Base-by-base conservation (phyloP, 2,329 filamentous ascomycete species). In the Colletotrichum spinosum region DNA sequence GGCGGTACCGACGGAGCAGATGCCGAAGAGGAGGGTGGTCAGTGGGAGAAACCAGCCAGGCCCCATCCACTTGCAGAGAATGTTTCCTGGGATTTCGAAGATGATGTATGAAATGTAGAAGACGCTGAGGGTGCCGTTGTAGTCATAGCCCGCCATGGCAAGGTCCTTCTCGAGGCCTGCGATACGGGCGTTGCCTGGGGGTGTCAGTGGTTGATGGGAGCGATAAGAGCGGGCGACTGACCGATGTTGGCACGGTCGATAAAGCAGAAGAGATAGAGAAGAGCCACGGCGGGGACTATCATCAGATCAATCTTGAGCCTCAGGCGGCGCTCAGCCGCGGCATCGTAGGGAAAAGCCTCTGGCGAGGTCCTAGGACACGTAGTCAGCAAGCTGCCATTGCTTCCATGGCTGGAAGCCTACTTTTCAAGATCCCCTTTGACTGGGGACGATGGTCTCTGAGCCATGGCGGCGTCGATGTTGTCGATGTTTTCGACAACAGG, bases 231-330 rank as follows among this genome's bases (percentile, higher is more conserved):
- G 8, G n/a, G 0, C 15, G 0, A 52, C 76, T 63, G 73, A 87
- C 87, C 88, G 55, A 91, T 89, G 70, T 91, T 91, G 37, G 88
- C 85, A 25, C 89, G 81, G 70, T 91, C 88, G 66, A 90, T 90
- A 74, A 90, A 90, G 73, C 87, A 89, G 70, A 90, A 89, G 0
- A 90, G 79, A 68, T 90, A 91, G 6, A 91, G 79, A 3, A 90
- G 69, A 5, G 87, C 79, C 1, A 90, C 87, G 0, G 87, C 88
- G 0, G 89, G 88, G 2, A 90, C 79, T 63, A 90, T 84, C 71
- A 81, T 86, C 4, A 87, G 70, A 69, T 91, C 88, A 15, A 91
- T 87, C 72, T 91, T 90, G 65, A 76, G 74, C 3, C 86, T 78
- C 11, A 90, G 80, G 25, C 62, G 69, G n/a, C 70, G 70, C 56